Base-by-base conservation (phyloP, 768 basidiomycete genomes). In the Symmetrospora coprosmae region DNA sequence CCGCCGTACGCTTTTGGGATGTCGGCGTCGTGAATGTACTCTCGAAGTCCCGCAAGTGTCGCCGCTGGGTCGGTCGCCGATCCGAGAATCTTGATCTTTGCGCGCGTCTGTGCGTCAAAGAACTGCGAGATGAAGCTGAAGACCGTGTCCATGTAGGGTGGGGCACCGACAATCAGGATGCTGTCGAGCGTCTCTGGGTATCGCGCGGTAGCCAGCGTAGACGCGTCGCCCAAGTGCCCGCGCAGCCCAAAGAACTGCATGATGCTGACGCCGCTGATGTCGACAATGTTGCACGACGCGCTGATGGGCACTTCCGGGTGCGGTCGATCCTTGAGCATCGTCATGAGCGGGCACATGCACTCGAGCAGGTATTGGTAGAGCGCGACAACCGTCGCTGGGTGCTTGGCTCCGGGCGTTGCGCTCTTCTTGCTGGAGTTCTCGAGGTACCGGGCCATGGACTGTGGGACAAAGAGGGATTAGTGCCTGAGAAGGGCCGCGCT, bases 1-100 rank as follows among this genome's bases (percentile, higher is more conserved):
- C 87, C 87, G 2, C 87, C 87, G 68, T 87, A 90, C 17, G 73
- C 72, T 50, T 75, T 77, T 0, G 87, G 87, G 19, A 90, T 74
- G 62, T 80, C 73, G 37, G 72, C 64, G 1, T 72, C 67, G 38
- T 75, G 71, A 50, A 81, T 77, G 39, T 85, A 74, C 16, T 76
- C 74, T 13, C 75, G 72, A 2, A 88, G 76, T 2, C 75, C 66
- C 19, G 61, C 9, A 46, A 61, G 46, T 37, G 66, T 39, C 11
- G 47, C 31, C 43, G 51, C 35, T 9, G 47, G 4, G 25, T 61
- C 8, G 27, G 52, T 28, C 2, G 58, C 25, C 3, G 52, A 33
- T 2, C 66, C 40, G 8, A 88, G 74, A 33, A 90, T 77, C 67
- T 83, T 80, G 31, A 90, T 82, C 75, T 89, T 89, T 61, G 77